phyloP scores from a whole-genome alignment of 2,329 filamentous ascomycete species.

The Trichoderma harzianum region DNA sequence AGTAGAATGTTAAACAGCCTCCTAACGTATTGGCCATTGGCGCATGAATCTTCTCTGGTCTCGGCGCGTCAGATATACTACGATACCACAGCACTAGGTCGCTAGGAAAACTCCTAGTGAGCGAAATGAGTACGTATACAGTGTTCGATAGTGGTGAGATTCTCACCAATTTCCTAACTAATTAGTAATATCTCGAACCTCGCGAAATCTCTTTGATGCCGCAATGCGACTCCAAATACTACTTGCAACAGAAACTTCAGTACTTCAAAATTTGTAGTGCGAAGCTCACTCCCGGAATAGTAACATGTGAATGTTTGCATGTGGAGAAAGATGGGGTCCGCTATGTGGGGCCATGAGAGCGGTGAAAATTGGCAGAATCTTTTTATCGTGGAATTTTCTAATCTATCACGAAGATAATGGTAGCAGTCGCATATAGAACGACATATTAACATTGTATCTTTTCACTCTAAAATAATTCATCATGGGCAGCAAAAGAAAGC shows the following conservation, averaged over 20 bases:
- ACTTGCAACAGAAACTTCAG: not conserved
- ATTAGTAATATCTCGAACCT: not conserved
- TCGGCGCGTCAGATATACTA: not conserved
- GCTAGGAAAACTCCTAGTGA: not conserved
- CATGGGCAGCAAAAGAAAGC: constrained; percentile 38
- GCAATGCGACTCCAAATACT: not conserved
- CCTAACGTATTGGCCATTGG: not conserved
- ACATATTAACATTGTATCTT: constrained; percentile 4
- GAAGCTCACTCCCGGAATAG: not conserved
- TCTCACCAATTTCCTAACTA: not conserved
- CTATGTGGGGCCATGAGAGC: not conserved
- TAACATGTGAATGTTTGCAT: not conserved
- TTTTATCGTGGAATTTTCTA: constrained; percentile 19
- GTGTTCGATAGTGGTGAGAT: not conserved
- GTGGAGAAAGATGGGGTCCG: not conserved
- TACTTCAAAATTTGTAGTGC: not conserved
- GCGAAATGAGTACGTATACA: not conserved
- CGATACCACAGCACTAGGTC: not conserved
- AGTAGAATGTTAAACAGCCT: not conserved
- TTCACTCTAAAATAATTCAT: constrained; percentile 19
- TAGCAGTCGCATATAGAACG: not conserved
- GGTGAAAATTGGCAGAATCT: constrained; percentile 16
- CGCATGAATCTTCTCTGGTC: not conserved
- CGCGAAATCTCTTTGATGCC: not conserved
- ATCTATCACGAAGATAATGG: constrained; percentile 5